Percentiles rank a stretch among this genome's conserved stretches.
Conservation (phyloP, 176 grass and related monocot species). For the Oryza glaberrima region DNA sequence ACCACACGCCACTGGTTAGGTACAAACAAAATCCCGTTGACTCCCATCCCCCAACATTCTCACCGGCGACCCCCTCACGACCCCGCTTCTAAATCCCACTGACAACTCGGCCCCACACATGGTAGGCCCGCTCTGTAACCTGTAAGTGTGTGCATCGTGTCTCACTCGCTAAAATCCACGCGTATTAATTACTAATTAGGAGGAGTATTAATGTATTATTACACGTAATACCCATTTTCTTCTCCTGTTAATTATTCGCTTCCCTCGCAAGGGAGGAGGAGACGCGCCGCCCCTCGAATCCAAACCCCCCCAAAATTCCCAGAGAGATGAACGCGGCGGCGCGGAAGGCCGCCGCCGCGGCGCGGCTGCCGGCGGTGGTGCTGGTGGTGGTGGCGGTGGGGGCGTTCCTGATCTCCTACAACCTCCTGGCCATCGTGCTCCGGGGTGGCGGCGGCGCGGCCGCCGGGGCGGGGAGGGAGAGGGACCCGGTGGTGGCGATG, state of each 20-base stretch:
- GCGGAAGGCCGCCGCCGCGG: constrained; percentile 29
- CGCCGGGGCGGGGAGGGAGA: constrained; percentile 25
- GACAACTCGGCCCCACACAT: background rate
- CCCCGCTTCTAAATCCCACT: background rate
- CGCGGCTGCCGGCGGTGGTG: constrained; percentile 17
- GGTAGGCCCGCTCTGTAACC: background rate
- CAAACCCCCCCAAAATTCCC: background rate
- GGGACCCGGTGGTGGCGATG: constrained; percentile 59
- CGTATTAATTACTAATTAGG: too few relatives aligned
- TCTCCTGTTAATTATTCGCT: background rate
- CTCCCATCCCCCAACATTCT: background rate
- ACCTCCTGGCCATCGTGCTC: constrained; percentile 46
- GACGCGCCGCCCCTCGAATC: background rate
- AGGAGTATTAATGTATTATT: too few relatives aligned
- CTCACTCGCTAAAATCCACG: too few relatives aligned
- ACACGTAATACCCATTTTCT: background rate
- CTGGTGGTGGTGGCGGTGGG: constrained; percentile 48
- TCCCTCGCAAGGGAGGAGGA: background rate
- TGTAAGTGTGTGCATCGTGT: background rate
- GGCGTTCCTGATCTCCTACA: constrained; percentile 69
- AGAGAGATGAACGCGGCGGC: constrained; percentile 46
- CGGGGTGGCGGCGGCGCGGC: background rate
- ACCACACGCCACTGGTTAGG: background rate
- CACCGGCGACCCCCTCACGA: background rate
- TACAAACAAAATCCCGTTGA: background rate